Base-by-base conservation (phyloP, 176 grass and related monocot genomes). In the Eleusine coracana region DNA sequence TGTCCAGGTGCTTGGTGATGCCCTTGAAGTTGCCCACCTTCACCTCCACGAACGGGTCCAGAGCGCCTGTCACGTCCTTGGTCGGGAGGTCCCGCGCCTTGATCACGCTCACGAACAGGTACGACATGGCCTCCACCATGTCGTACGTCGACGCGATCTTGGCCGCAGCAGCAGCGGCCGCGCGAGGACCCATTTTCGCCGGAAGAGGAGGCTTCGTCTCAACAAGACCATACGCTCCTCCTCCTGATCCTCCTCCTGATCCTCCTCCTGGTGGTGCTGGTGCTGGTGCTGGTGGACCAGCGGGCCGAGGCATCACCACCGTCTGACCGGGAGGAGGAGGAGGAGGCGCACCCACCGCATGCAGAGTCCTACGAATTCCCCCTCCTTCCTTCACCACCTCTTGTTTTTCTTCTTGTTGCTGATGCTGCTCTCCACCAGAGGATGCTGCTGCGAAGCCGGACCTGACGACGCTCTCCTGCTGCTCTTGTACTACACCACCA, bases 1-100 rank as follows among this genome's bases (percentile, higher is more conserved):
- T 95, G 71, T 88, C 90, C n/a, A 90, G 63, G 66, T 89, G 74
- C 66, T 25, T 77, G 1, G 92, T 98, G 0, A 66, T 79, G 73
- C 90, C 95, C 83, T 91, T 89, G 80, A 79, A 98, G 79, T 95
- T 91, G 10, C 95, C 95, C 5, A 95, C 75, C 90, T 79, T 92
- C 28, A 97, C 90, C 90, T 97, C 92, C 10, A 92, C 95, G 85
- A 58, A 97, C 21, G 95, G 95, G 83, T 97, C 95, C 23, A 94
- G 90, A 58, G 84, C 85, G 40, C 95, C 90, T 0, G 95, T 92
- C 11, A 98, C 4, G 67, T 94, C 92, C 86, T 76, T 92, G 37
- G 48, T 78, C 3, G 90, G 90, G 2, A 98, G 95, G 76, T 94
- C 88, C 1, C 90, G 88, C 2, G 92, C 95, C 84, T 90, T 97